Evolutionary conservation across 2,329 filamentous ascomycete genomes (phyloP).

Genomic region (Aspergillus fischeri): DNA sequence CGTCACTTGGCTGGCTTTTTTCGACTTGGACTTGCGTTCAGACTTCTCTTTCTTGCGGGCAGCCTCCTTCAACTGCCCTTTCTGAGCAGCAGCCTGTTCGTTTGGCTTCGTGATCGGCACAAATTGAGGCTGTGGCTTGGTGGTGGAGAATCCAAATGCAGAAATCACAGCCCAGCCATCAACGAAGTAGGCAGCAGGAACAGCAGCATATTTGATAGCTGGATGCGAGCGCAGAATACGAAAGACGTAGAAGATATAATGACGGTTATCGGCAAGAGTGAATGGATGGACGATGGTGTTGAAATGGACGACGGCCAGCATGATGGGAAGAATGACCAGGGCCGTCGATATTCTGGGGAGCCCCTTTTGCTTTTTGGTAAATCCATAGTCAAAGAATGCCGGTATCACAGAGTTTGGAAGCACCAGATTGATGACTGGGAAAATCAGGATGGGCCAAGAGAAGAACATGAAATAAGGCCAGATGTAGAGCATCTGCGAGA

Average conservation of each 20-base stretch:
- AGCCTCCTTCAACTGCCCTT: constrained; percentile 18
- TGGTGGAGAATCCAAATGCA: constrained; percentile 49
- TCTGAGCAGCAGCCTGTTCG: constrained; percentile 11
- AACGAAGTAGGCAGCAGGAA: constrained; percentile 65
- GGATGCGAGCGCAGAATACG: constrained; percentile 68
- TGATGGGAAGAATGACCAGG: constrained; percentile 36
- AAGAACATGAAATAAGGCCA: constrained; percentile 90
- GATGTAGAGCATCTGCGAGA: constrained; percentile 91
- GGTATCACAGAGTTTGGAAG: constrained; percentile 31
- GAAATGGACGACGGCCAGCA: constrained; percentile 58
- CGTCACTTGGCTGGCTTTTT: constrained; percentile 9
- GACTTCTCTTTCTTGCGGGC: constrained; percentile 19
- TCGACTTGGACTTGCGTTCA: constrained; percentile 20
- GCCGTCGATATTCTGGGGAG: constrained; percentile 39
- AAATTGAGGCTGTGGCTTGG: constrained; percentile 17
- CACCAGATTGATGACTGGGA: constrained; percentile 46
- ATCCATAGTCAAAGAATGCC: constrained; percentile 30
- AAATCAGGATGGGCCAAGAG: constrained; percentile 71
- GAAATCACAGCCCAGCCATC: constrained; percentile 67
- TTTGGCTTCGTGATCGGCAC: constrained; percentile 13
- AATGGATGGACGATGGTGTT: constrained; percentile 97
- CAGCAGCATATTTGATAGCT: constrained; percentile 62
- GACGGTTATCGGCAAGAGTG: constrained; percentile 90
- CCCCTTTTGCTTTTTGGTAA: constrained; percentile 27
- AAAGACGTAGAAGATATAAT: constrained; percentile 97